These are phyloP conservation scores for Leccinum obscurum DNA, from an alignment of 768 basidiomycete genomes.

Conservation along the genomic window DNA sequence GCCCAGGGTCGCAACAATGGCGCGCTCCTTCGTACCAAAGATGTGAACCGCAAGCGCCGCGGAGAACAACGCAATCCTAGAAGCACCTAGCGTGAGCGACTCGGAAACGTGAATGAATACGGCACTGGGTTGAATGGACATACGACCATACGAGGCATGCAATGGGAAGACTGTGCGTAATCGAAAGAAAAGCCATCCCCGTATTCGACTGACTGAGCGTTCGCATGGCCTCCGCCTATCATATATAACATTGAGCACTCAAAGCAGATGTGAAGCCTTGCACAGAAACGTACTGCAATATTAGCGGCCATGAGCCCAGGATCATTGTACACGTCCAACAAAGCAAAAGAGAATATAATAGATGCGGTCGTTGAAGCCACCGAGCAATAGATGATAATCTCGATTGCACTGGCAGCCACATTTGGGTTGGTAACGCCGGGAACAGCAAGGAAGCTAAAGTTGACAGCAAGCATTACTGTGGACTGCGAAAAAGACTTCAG, in stretches of 20 bases:
- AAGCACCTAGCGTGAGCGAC: not conserved
- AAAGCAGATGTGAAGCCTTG: no score
- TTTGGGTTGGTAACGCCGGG: not conserved
- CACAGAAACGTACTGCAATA: slow-evolving; percentile 8
- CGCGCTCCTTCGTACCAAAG: slow-evolving; percentile 3
- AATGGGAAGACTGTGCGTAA: slow-evolving; percentile 17
- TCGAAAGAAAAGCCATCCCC: slow-evolving; percentile 12
- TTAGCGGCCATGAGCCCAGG: slow-evolving; percentile 4
- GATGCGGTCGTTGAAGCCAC: slow-evolving; percentile 12
- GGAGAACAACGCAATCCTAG: slow-evolving; percentile 12
- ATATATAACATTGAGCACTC: not conserved
- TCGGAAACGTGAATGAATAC: not conserved
- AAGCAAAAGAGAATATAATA: slow-evolving; percentile 11
- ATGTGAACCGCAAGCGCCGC: slow-evolving; percentile 9
- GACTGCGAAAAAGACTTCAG: slow-evolving; percentile 7
- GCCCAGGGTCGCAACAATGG: slow-evolving; percentile 1
- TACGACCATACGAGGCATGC: slow-evolving; percentile 20
- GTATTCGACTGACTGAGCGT: not conserved
- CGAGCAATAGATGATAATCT: slow-evolving; percentile 17
- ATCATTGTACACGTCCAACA: slow-evolving; percentile 14
- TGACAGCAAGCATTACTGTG: slow-evolving; percentile 20
- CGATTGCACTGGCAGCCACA: not conserved
- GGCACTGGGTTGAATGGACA: not conserved
- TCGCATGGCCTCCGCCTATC: slow-evolving; percentile 8
- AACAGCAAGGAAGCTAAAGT: slow-evolving; percentile 18